A percentile compares a stretch with the other conserved stretches of the same genome.
These are phyloP conservation scores for Rheum nobile DNA, from an alignment of 148 eudicot genomes.

Conservation along the genomic window DNA sequence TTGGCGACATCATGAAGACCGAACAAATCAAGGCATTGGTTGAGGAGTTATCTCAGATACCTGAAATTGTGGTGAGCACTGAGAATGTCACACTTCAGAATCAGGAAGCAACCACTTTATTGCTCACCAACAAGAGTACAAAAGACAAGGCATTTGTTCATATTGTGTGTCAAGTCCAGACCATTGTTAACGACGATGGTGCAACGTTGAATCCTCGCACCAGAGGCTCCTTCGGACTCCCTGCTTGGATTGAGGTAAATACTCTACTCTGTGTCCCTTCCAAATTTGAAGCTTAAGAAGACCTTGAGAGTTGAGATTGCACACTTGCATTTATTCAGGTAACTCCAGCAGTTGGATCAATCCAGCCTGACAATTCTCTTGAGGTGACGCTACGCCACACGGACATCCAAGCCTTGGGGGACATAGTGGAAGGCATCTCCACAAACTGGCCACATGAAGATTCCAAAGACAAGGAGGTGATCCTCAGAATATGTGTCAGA, in stretches of 20 bases:
- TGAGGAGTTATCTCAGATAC: constrained; percentile 40
- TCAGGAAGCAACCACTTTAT: constrained; percentile 44
- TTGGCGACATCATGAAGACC: constrained; percentile 54
- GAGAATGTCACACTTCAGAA: constrained; percentile 52
- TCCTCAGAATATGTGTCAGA: constrained; percentile 35
- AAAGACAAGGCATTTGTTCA: constrained; percentile 40
- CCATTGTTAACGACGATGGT: constrained; percentile 34
- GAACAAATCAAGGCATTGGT: constrained; percentile 36
- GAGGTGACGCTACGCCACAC: constrained; percentile 62
- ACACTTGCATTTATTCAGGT: constrained; percentile 31
- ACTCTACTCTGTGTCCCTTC: neutral
- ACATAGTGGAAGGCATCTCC: constrained; percentile 50
- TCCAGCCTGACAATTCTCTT: constrained; percentile 52
- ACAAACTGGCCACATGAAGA: constrained; percentile 86
- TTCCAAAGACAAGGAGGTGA: constrained; percentile 60
- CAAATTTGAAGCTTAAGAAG: no score
- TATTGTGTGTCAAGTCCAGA: constrained; percentile 59
- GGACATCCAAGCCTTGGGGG: constrained; percentile 53
- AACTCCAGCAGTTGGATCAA: constrained; percentile 62
- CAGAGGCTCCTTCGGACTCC: constrained; percentile 75
- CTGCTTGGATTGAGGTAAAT: constrained; percentile 91
- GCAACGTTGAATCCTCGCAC: constrained; percentile 39
- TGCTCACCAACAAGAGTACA: constrained; percentile 49
- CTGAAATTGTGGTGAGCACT: constrained; percentile 48
- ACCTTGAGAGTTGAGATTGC: no score